Evolutionary conservation across 2,329 filamentous ascomycete species (phyloP).

Genomic region (Chaetomium sp.): DNA sequence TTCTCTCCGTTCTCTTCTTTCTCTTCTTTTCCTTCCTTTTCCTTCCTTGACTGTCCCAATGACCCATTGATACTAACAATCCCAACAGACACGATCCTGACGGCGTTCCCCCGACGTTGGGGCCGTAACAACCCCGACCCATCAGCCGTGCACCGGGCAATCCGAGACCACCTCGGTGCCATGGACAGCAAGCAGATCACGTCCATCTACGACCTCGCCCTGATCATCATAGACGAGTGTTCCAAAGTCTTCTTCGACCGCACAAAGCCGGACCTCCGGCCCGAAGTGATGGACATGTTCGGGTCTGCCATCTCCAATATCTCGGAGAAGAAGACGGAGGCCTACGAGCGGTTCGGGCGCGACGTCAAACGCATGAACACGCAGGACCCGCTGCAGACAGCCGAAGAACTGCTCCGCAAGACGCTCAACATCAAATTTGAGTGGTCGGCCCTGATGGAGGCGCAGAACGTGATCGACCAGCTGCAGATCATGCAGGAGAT

Average conservation of each 20-base stretch:
- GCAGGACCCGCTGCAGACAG: slow-evolving; percentile 18
- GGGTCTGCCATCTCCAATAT: slow-evolving; percentile 26
- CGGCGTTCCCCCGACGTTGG: slow-evolving; percentile 35
- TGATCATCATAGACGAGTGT: slow-evolving; percentile 33
- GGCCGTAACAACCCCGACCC: slow-evolving; percentile 32
- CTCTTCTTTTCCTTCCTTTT: too few relatives aligned
- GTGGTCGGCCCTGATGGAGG: slow-evolving; percentile 21
- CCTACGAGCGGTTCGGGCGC: slow-evolving; percentile 20
- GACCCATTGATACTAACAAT: neutral
- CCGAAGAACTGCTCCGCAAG: slow-evolving; percentile 20
- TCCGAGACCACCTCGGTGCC: slow-evolving; percentile 23
- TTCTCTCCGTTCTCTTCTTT: too few relatives aligned
- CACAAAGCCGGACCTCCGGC: slow-evolving; percentile 27
- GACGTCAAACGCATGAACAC: slow-evolving; percentile 23
- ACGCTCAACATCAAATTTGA: slow-evolving; percentile 22
- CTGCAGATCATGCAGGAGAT: slow-evolving; percentile 23
- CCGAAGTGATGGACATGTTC: slow-evolving; percentile 30
- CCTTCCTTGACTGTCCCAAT: too few relatives aligned
- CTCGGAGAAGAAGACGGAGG: slow-evolving; percentile 20
- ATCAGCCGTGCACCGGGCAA: slow-evolving; percentile 32
- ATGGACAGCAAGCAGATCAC: slow-evolving; percentile 15
- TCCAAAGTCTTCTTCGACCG: slow-evolving; percentile 32
- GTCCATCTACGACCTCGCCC: slow-evolving; percentile 23
- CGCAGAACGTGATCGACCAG: slow-evolving; percentile 21
- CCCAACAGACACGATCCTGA: slow-evolving; percentile 31